Base-by-base conservation (phyloP, 1,284 basidiomycete genomes). In the Cryptococcus sp. region DNA sequence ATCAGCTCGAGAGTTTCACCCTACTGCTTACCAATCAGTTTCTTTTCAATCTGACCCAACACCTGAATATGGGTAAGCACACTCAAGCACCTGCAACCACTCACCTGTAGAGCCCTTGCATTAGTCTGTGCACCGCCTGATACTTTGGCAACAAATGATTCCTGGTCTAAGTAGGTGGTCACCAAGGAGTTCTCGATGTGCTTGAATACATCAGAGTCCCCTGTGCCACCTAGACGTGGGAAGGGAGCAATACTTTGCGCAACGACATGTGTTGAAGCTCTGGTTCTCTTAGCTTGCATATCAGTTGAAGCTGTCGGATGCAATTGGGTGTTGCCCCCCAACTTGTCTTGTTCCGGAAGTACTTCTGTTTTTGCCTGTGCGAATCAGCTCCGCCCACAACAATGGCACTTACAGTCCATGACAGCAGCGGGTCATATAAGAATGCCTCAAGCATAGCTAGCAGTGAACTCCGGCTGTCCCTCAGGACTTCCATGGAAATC, bases 361-460 rank as follows among this genome's bases (percentile, higher is more conserved):
- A 35, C 31, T 13, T 35, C 31, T 35, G 31, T 35, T 13, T 35
- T 35, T 35, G 31, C 31, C 31, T 35, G 13, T 10, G 5, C 10
- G 2, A 5, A 8, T 35, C 31, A 35, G 31, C 31, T 35, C 13
- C 10, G 10, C 31, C 13, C 13, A 35, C 31, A 45, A 4, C 42
- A 45, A 8, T 45, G 42, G 3, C 42, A 45, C 42, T 45, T 13
- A 45, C 42, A 45, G 72, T 75, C 91, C 91, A 93, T 69, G 90
- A 91, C 74, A 93, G 89, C 56, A 93, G 80, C 13, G 91, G 91
- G 72, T 93, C 91, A 68, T 93, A 93, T 16, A 93, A 88, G 73
- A 93, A 93, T 17, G 91, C 74, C 50, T 75, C 75, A 15, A 77
- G 63, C 71, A 77, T 74, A 1, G 75, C 73, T 22, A 77, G 52